These are phyloP conservation scores for Suillus alpinus DNA, from an alignment of 768 basidiomycete species.

Conservation along the genomic window DNA sequence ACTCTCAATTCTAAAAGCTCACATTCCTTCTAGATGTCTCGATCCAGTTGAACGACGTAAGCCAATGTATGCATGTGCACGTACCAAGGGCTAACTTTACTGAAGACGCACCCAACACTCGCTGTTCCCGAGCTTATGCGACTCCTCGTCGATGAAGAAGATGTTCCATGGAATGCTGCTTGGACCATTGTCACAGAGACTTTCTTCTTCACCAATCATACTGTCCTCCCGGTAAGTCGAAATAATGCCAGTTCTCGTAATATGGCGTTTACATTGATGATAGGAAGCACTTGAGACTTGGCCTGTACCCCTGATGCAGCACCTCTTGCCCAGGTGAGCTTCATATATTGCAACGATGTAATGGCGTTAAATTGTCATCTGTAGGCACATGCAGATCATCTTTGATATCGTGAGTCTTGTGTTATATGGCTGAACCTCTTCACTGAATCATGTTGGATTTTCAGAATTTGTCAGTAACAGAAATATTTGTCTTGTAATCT, in stretches of 20 bases:
- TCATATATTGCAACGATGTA: constrained; percentile 8
- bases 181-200: constrained; percentile 89
- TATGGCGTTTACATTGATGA: too few relatives aligned
- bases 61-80: too few relatives aligned
- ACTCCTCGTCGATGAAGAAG: constrained; percentile 88
- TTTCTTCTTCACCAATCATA: constrained; percentile 96
- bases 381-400: constrained; percentile 86
- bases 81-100: too few relatives aligned
- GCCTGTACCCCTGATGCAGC: too few relatives aligned
- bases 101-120: too few relatives aligned
- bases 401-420: constrained; percentile 73
- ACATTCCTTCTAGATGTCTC: too few relatives aligned
- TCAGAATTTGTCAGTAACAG: constrained; percentile 17
- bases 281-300: too few relatives aligned
- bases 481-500: constrained; percentile 38
- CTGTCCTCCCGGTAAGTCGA: constrained; percentile 75
- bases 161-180: constrained; percentile 74
- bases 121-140: constrained; percentile 94
- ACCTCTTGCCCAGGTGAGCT: constrained; percentile 70
- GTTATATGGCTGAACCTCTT: neutral
- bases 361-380: neutral
- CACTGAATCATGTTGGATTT: neutral
- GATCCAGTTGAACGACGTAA: too few relatives aligned
- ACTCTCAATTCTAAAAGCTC: constrained; percentile 6
- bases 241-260: too few relatives aligned